Conservation (phyloP, 2,329 filamentous ascomycete species). For the Xylariaceae sp. region DNA sequence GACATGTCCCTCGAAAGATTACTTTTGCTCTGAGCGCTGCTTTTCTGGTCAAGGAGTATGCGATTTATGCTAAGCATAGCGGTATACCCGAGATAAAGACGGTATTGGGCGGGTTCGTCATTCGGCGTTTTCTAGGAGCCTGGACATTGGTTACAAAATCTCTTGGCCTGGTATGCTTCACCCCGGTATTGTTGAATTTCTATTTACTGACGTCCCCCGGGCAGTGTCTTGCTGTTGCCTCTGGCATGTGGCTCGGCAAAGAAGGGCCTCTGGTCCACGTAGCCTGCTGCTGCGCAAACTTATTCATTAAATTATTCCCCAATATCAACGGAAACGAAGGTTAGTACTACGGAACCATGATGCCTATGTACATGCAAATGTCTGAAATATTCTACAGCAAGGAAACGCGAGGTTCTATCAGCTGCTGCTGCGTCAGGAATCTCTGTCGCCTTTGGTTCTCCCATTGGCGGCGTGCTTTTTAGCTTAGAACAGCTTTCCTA, state of each 20-base stretch:
- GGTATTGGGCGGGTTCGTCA: conserved; percentile 88
- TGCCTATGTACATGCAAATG: neutral
- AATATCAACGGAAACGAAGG: conserved; percentile 84
- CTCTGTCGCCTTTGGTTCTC: conserved; percentile 92
- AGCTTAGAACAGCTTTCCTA: conserved; percentile 94
- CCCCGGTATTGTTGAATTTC: neutral
- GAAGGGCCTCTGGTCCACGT: conserved; percentile 95
- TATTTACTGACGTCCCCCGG: conserved; percentile 23
- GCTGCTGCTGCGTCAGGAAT: conserved; percentile 89
- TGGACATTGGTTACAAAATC: conserved; percentile 93
- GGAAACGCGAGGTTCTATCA: conserved; percentile 88
- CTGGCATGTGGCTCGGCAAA: conserved; percentile 94
- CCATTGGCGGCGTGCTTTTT: conserved; percentile 82
- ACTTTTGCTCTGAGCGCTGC: conserved; percentile 75
- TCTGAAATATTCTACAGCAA: conserved; percentile 49
- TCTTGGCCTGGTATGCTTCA: conserved; percentile 66
- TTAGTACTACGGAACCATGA: conserved; percentile 30
- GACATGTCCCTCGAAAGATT: conserved; percentile 47
- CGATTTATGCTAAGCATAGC: conserved; percentile 85
- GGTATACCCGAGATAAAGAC: conserved; percentile 99
- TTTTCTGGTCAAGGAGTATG: conserved; percentile 77
- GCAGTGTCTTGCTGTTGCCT: conserved; percentile 84
- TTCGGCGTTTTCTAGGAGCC: conserved; percentile 75
- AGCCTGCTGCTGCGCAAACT: conserved; percentile 90
- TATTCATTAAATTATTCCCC: conserved; percentile 86